Conservation (phyloP, 2,329 filamentous ascomycete species). For the Talaromyces piceae region DNA sequence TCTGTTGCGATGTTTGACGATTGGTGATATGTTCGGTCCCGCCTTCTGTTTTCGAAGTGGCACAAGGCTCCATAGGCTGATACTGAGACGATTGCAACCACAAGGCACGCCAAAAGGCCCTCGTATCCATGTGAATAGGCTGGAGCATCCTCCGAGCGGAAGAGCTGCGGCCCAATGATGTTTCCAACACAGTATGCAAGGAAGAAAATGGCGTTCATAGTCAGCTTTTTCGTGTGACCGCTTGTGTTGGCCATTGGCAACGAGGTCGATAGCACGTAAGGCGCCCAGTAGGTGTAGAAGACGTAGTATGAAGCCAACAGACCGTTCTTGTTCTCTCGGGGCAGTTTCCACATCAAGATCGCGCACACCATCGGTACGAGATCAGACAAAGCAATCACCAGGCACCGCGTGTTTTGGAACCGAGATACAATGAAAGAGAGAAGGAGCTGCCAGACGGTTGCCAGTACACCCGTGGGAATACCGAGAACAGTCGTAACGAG, state of each 20-base stretch:
- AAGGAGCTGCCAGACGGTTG: constrained; percentile 19
- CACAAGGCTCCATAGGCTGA: constrained; percentile 17
- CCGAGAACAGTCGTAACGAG: constrained; percentile 20
- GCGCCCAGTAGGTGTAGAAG: constrained; percentile 28
- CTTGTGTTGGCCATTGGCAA: constrained; percentile 22
- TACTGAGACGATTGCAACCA: constrained; percentile 16
- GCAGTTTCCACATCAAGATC: constrained; percentile 27
- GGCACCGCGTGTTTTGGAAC: constrained; percentile 16
- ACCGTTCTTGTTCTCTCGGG: constrained; percentile 27
- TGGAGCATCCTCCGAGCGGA: constrained; percentile 15
- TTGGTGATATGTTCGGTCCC: constrained; percentile 12
- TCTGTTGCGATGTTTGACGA: constrained; percentile 8
- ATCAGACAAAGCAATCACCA: constrained; percentile 20
- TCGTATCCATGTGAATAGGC: constrained; percentile 17
- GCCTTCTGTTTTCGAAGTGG: constrained; percentile 16
- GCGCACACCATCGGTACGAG: constrained; percentile 21
- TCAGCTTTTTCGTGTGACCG: constrained; percentile 23
- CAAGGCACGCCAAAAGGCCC: constrained; percentile 16
- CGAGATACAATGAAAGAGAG: constrained; percentile 13
- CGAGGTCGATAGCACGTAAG: constrained; percentile 26
- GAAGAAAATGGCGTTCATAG: constrained; percentile 21
- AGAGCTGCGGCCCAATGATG: constrained; percentile 13
- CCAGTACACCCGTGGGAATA: constrained; percentile 22
- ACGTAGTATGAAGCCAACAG: constrained; percentile 32
- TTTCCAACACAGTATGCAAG: constrained; percentile 22